Evolutionary conservation across 129 eudicot genomes (phyloP).

Genomic region (Flaveria trinervia): DNA sequence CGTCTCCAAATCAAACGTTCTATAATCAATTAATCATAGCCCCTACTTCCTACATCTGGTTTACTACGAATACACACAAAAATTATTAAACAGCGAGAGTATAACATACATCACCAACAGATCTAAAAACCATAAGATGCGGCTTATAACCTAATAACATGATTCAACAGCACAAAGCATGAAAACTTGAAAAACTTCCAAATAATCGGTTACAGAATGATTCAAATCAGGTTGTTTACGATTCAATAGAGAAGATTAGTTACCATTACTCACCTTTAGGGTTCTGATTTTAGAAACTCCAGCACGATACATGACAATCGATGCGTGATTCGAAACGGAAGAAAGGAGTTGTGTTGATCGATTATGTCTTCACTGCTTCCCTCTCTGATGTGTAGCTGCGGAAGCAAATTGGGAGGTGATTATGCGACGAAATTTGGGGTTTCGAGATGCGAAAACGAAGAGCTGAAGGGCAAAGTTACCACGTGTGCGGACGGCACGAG

Average conservation of each 20-base stretch:
- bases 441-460: slow-evolving; percentile 14
- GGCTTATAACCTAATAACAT: not conserved
- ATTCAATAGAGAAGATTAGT: not conserved
- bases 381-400: not conserved
- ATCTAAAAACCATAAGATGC: slow-evolving; percentile 26
- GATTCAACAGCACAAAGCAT: not conserved
- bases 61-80: not conserved
- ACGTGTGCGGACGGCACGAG: slow-evolving; percentile 34
- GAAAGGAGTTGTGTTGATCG: not conserved
- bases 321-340: not conserved
- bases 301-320: slow-evolving; percentile 66
- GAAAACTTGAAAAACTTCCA: not conserved
- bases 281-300: slow-evolving; percentile 66
- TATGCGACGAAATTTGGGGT: slow-evolving; percentile 25
- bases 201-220: not conserved
- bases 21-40: not conserved
- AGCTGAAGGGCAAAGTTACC: slow-evolving; percentile 13
- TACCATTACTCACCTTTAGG: slow-evolving; percentile 57
- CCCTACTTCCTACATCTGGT: slow-evolving; percentile 7
- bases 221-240: not conserved
- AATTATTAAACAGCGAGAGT: slow-evolving; percentile 8
- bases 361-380: slow-evolving; percentile 4
- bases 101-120: slow-evolving; percentile 19
- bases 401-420: slow-evolving; percentile 18
- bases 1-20: not conserved